Conservation (phyloP, 1,139 yeast genomes). For the Hemisphaericaspora subhashii region DNA sequence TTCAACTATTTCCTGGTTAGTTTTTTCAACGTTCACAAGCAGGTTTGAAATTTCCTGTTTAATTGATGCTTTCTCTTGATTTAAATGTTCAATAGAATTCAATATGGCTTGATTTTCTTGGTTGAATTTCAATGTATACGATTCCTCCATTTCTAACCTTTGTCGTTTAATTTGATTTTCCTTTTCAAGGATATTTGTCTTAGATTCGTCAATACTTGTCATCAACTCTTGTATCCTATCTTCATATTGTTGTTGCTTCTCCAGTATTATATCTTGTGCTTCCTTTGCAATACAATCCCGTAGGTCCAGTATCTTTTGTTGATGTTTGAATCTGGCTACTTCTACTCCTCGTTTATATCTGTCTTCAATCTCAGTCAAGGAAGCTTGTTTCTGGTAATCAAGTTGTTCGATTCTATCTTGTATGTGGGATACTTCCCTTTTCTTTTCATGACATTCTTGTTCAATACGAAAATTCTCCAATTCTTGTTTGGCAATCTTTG, state of each 20-base stretch:
- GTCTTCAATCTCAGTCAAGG: slow-evolving; percentile 29
- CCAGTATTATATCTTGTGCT: slow-evolving; percentile 35
- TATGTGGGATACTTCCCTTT: slow-evolving; percentile 19
- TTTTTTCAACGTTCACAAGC: slow-evolving; percentile 2
- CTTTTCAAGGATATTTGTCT: slow-evolving; percentile 10
- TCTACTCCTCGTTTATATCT: slow-evolving; percentile 31
- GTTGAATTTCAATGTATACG: slow-evolving; percentile 10
- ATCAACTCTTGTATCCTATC: slow-evolving; percentile 14
- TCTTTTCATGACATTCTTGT: slow-evolving; percentile 27
- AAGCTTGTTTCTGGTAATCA: slow-evolving; percentile 25
- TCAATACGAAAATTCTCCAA: slow-evolving; percentile 41
- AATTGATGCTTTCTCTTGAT: neutral
- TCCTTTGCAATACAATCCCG: slow-evolving; percentile 35
- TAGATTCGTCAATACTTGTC: slow-evolving; percentile 13
- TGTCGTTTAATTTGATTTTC: slow-evolving; percentile 24
- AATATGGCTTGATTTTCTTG: slow-evolving; percentile 10
- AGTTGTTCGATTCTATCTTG: slow-evolving; percentile 33
- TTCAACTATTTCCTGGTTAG: slow-evolving; percentile 2
- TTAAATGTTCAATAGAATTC: neutral
- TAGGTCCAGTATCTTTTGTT: slow-evolving; percentile 33
- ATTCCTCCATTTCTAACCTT: slow-evolving; percentile 28
- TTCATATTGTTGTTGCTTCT: slow-evolving; percentile 16
- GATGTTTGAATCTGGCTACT: slow-evolving; percentile 33
- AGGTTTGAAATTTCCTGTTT: neutral
- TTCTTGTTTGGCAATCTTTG: slow-evolving; percentile 37